Evolutionary conservation across 257 asterid genomes (phyloP).

Genomic region (Perilla frutescens): DNA sequence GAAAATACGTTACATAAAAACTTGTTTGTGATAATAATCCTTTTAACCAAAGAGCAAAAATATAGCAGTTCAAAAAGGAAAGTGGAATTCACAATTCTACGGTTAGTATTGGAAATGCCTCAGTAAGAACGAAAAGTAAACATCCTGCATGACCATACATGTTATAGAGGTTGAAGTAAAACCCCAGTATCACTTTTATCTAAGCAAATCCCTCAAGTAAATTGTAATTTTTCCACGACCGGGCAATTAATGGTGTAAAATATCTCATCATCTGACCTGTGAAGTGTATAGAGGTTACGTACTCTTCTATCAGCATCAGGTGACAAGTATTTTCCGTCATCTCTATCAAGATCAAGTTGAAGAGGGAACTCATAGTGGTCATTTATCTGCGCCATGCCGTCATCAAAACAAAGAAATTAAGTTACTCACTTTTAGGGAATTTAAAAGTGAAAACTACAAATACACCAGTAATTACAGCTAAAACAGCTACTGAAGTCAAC

Average conservation of each 20-base stretch:
- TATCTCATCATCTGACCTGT: conserved; percentile 48
- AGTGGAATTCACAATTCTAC: conserved; percentile 11
- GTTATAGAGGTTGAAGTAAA: conserved; percentile 21
- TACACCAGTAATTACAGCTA: conserved; percentile 1
- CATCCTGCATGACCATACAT: conserved; percentile 15
- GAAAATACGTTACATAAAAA: neutral
- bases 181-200: conserved; percentile 19
- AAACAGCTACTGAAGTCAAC: neutral
- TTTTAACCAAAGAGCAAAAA: neutral
- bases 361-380: conserved; percentile 57
- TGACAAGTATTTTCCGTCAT: conserved; percentile 48
- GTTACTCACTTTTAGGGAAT: conserved; percentile 1
- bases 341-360: conserved; percentile 59
- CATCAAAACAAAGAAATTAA: conserved; percentile 27
- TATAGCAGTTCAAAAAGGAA: neutral
- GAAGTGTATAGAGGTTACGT: conserved; percentile 57
- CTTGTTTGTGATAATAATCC: conserved; percentile 19
- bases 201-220: conserved; percentile 24
- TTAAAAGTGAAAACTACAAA: conserved; percentile 17
- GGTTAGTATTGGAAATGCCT: conserved; percentile 21
- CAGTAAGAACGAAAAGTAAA: neutral
- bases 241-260: conserved; percentile 12
- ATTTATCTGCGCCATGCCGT: conserved; percentile 43
- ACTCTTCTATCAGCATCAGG: conserved; percentile 58
- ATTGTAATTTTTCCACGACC: neutral